A percentile compares a stretch with the other conserved stretches of the same genome.
These are phyloP conservation scores for Carex scoparia DNA, from an alignment of 176 grass and related monocot genomes.

Conservation along the genomic window DNA sequence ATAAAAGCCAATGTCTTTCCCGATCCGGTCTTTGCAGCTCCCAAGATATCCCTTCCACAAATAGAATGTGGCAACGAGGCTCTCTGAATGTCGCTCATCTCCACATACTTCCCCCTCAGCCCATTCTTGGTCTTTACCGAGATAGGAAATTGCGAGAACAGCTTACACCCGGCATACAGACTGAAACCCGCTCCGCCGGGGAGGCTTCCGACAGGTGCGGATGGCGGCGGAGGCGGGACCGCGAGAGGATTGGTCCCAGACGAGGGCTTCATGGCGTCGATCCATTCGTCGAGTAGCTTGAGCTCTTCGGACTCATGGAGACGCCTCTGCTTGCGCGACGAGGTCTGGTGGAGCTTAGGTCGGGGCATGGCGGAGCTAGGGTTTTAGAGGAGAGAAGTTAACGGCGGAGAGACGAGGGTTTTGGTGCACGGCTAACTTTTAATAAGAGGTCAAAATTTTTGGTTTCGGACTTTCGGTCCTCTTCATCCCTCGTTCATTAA, in stretches of 20 bases:
- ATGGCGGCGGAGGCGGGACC: constrained; percentile 7
- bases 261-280: constrained; percentile 62
- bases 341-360: background rate
- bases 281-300: constrained; percentile 60
- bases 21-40: constrained; percentile 80
- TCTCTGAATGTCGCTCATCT: constrained; percentile 94
- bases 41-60: constrained; percentile 79
- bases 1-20: constrained; percentile 92
- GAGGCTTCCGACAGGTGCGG: background rate
- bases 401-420: background rate
- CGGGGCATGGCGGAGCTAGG: constrained; percentile 47
- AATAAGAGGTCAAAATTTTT: background rate
- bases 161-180: constrained; percentile 49
- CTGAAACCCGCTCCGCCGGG: constrained; percentile 35
- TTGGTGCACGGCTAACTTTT: background rate
- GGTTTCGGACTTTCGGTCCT: background rate
- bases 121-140: constrained; percentile 65
- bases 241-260: constrained; percentile 54
- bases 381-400: constrained; percentile 21
- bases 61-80: constrained; percentile 75
- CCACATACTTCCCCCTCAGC: constrained; percentile 41
- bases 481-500: background rate
- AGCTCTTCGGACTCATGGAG: constrained; percentile 60
- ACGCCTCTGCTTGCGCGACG: constrained; percentile 39
- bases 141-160: constrained; percentile 66